Evolutionary conservation across 2,329 filamentous ascomycete genomes (phyloP).

Genomic region (Hymenoscyphus infarciens): DNA sequence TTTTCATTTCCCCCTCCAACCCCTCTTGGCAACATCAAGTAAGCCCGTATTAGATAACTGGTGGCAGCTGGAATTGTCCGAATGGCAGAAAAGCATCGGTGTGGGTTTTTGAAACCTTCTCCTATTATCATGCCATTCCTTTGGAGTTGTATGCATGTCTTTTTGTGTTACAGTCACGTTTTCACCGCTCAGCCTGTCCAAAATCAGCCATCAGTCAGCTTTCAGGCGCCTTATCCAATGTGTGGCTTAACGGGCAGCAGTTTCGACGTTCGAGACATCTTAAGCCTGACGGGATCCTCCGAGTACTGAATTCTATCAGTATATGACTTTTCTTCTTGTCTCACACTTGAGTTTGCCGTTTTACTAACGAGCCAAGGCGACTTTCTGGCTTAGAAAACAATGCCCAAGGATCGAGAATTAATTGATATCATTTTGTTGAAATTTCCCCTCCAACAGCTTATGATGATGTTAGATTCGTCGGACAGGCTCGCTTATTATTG

Average conservation of each 20-base stretch:
- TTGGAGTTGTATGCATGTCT: neutral
- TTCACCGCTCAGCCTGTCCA: neutral
- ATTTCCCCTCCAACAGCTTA: neutral
- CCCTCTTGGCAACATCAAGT: neutral
- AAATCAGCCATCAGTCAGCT: neutral
- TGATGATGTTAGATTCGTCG: neutral
- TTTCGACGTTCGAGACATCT: neutral
- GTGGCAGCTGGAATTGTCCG: neutral
- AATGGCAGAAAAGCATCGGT: neutral
- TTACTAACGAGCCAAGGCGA: neutral
- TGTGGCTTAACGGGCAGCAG: neutral
- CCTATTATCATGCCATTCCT: neutral
- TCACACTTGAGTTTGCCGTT: neutral
- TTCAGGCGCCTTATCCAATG: neutral
- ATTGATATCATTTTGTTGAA: neutral
- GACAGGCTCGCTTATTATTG: neutral
- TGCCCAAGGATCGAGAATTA: neutral
- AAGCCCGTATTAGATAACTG: neutral
- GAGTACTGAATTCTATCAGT: neutral
- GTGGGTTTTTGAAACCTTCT: neutral
- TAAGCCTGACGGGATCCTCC: neutral
- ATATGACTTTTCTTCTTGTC: neutral
- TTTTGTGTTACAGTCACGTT: neutral
- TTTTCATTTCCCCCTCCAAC: neutral
- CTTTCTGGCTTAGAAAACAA: neutral